These are phyloP conservation scores for Coniochaeta ligniaria DNA, from an alignment of 2,329 filamentous ascomycete species.

Conservation along the genomic window DNA sequence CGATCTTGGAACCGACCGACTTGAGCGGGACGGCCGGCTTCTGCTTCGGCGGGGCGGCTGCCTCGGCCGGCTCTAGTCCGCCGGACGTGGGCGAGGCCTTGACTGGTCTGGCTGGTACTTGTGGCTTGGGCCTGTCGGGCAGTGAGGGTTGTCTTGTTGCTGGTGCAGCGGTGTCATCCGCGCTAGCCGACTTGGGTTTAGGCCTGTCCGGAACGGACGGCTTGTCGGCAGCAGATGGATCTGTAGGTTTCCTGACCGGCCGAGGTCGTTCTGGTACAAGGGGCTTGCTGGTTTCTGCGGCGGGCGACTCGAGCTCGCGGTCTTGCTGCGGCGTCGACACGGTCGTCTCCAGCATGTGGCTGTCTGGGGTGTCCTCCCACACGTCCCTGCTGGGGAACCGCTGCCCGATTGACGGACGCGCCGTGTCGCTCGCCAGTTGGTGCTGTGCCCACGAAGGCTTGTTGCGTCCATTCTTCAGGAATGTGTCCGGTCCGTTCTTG, in stretches of 20 bases:
- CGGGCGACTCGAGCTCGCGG: constrained; percentile 30
- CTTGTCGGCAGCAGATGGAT: constrained; percentile 24
- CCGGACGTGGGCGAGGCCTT: constrained; percentile 40
- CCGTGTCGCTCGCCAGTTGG: constrained; percentile 40
- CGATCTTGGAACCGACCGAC: constrained; percentile 78
- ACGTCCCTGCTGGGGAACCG: constrained; percentile 89
- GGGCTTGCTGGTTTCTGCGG: constrained; percentile 44
- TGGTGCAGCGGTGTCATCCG: constrained; percentile 19
- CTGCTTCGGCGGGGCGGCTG: constrained; percentile 46
- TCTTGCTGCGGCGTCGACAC: constrained; percentile 50
- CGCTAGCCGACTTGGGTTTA: constrained; percentile 39
- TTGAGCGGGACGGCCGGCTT: constrained; percentile 80
- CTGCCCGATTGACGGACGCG: constrained; percentile 51
- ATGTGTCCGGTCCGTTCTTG: constrained; percentile 34
- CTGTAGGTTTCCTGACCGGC: constrained; percentile 28
- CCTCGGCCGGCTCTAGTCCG: constrained; percentile 25
- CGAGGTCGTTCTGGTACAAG: constrained; percentile 48
- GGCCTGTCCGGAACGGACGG: constrained; percentile 44
- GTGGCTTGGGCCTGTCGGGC: constrained; percentile 50
- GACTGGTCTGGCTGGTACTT: constrained; percentile 54
- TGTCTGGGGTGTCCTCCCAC: constrained; percentile 91
- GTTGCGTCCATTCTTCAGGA: constrained; percentile 40
- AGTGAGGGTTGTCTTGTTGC: constrained; percentile 29
- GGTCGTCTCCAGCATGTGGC: constrained; percentile 70
- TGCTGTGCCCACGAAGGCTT: constrained; percentile 37